Base-by-base conservation (phyloP, 495 filamentous ascomycete genomes). In the Collariella sp. region DNA sequence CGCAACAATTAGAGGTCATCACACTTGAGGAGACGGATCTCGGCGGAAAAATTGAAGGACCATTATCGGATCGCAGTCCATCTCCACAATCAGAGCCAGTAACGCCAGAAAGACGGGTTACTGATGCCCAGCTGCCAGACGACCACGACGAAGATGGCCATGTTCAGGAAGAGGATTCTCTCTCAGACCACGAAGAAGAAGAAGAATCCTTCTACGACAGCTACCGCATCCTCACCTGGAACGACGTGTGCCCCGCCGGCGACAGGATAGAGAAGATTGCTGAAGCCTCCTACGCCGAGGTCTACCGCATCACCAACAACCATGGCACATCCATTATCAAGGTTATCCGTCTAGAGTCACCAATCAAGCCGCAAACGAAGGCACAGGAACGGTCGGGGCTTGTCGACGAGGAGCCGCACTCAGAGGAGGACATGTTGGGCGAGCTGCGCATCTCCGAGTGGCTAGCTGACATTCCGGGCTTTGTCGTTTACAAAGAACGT, bases 401-500 rank as follows among this genome's bases (percentile, higher is more conserved):
- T 1, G 70, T 77, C 7, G 75, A 77, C 59, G 75, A 77, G 43
- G 70, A 76, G 43, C 70, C 73, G 0, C 75, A 72, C 60, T 69
- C 57, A 22, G 73, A 72, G 42, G 63, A 63, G 29, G 67, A 70
- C 49, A 57, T 74, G 42, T 53, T 58, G 10, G 67, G 79, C 0
- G 90, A 96, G 64, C 73, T 91, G 19, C 76, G 76, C 50, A 84
- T 93, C 51, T 82, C 91, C 18, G 83, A 88, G 52, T 83, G 79
- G 51, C 78, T 96, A 20, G 82, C 86, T 43, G 79, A 81, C 16
- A 82, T 91, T 40, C 88, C 88, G 2, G 90, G 90, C n/a, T 96
- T 94, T 67, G 87, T 89, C n/a, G 77, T 84, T n/a, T 91, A 91
- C 71, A 82, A 89, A 61, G 83, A 86, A 41, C 79, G 86, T 6